These are phyloP conservation scores for Allomyces arbusculus DNA, from an alignment of 192 early-diverging fungal genomes.

Conservation along the genomic window DNA sequence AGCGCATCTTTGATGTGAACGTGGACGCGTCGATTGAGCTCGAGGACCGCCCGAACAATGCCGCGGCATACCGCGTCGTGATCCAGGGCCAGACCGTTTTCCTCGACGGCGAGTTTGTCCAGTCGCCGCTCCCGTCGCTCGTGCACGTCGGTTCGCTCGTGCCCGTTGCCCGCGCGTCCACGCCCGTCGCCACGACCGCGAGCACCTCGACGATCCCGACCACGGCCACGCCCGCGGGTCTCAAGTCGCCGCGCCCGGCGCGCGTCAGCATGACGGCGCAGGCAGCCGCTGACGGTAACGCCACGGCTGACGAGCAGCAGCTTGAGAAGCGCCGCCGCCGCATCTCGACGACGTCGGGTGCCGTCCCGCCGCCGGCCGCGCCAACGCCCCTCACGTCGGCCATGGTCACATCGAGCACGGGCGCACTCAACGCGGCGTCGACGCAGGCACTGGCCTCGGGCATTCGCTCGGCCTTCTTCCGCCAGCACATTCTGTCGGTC, in stretches of 20 bases:
- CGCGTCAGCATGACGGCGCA: neutral
- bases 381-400: neutral
- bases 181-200: conserved; percentile 16
- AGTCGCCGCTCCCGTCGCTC: conserved; percentile 10
- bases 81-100: conserved; percentile 62
- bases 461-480: conserved; percentile 64
- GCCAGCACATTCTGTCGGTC: conserved; percentile 78
- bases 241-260: neutral
- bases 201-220: conserved; percentile 8
- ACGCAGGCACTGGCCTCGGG: conserved; percentile 5
- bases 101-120: conserved; percentile 56
- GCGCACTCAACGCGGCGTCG: neutral
- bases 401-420: neutral
- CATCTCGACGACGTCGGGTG: neutral
- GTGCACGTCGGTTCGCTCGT: conserved; percentile 7
- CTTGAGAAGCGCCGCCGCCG: neutral
- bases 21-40: neutral
- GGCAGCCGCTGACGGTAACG: neutral
- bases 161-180: conserved; percentile 13
- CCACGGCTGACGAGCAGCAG: neutral
- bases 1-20: neutral
- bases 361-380: neutral
- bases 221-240: conserved; percentile 2
- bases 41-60: conserved; percentile 10
- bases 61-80: conserved; percentile 75